Percentiles rank a stretch among this genome's conserved stretches.
Evolutionary conservation across 768 basidiomycete genomes (phyloP).

Genomic region (Coprinopsis marcescibilis): DNA sequence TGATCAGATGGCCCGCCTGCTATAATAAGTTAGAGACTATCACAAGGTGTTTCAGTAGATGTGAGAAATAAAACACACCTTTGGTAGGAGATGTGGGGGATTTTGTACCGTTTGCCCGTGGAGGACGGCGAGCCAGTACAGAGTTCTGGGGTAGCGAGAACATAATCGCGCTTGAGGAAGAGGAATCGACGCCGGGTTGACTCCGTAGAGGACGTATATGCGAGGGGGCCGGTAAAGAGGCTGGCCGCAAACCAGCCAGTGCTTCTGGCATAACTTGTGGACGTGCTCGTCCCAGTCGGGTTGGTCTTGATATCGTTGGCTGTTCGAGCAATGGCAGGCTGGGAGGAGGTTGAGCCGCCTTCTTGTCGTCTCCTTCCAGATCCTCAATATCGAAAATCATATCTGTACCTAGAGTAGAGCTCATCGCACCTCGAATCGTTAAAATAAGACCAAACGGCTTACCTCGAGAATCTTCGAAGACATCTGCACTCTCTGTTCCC

Average conservation of each 20-base stretch:
- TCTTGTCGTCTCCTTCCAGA: slow-evolving; percentile 43
- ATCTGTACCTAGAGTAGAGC: slow-evolving; percentile 29
- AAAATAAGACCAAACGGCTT: slow-evolving; percentile 14
- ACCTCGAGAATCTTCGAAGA: slow-evolving; percentile 40
- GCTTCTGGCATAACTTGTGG: slow-evolving; percentile 44
- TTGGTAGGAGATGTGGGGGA: slow-evolving; percentile 1
- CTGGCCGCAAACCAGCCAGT: slow-evolving; percentile 54
- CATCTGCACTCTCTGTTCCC: slow-evolving; percentile 24
- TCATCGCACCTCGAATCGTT: slow-evolving; percentile 8
- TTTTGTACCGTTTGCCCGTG: slow-evolving; percentile 15
- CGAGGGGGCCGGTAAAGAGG: slow-evolving; percentile 67
- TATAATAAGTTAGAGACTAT: slow-evolving; percentile 58
- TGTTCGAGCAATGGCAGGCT: slow-evolving; percentile 39
- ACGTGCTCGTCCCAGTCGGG: slow-evolving; percentile 24
- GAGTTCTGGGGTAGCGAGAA: slow-evolving; percentile 23
- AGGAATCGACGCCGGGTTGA: slow-evolving; percentile 33
- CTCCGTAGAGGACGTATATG: slow-evolving; percentile 41
- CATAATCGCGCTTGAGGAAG: slow-evolving; percentile 26
- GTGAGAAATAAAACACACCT: not conserved
- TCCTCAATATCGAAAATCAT: slow-evolving; percentile 71
- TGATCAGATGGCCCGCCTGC: slow-evolving; percentile 68
- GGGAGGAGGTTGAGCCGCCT: slow-evolving; percentile 23
- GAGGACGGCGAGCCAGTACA: slow-evolving; percentile 8
- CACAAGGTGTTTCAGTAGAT: slow-evolving; percentile 32
- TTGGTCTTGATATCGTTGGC: slow-evolving; percentile 26